A percentile compares a stretch with the other conserved stretches of the same genome.
These are phyloP conservation scores for Agaricales sp. DNA, from an alignment of 1,284 basidiomycete genomes.

Conservation along the genomic window DNA sequence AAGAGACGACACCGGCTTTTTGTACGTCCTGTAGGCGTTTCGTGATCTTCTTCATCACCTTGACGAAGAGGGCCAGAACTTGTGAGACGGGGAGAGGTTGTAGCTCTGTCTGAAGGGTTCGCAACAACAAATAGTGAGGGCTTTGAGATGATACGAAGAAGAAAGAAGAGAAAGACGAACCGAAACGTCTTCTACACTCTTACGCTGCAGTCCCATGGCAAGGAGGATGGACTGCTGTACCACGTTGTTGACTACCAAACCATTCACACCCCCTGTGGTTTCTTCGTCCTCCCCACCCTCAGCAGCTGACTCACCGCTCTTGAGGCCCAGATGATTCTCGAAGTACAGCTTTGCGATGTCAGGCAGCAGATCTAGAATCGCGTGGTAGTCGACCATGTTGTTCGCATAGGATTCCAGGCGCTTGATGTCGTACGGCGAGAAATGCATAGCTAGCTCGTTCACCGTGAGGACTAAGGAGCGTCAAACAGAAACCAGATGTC, in stretches of 20 bases:
- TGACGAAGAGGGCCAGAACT: conserved; percentile 84
- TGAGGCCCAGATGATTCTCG: conserved; percentile 45
- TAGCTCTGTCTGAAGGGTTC: conserved; percentile 58
- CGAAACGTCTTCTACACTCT: conserved; percentile 86
- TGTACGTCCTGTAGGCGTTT: conserved; percentile 77
- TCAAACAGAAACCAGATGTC: not conserved
- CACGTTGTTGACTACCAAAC: conserved; percentile 55
- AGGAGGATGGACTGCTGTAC: conserved; percentile 86
- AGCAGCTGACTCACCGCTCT: not conserved
- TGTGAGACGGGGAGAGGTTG: conserved; percentile 74
- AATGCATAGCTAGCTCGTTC: conserved; percentile 60
- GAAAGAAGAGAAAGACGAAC: conserved; percentile 24
- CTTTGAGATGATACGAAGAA: not conserved
- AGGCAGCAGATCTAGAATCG: conserved; percentile 89
- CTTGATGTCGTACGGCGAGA: conserved; percentile 94
- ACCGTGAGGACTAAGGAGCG: conserved; percentile 37
- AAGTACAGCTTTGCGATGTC: conserved; percentile 79
- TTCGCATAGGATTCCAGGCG: conserved; percentile 93
- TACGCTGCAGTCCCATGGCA: conserved; percentile 86
- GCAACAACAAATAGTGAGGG: conserved; percentile 2
- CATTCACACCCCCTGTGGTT: conserved; percentile 18
- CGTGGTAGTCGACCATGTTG: conserved; percentile 94
- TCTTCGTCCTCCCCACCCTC: conserved; percentile 15
- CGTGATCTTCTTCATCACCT: conserved; percentile 81
- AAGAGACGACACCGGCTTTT: conserved; percentile 61